Evolutionary conservation across 768 basidiomycete genomes (phyloP).

Genomic region (Trametes sanguinea): DNA sequence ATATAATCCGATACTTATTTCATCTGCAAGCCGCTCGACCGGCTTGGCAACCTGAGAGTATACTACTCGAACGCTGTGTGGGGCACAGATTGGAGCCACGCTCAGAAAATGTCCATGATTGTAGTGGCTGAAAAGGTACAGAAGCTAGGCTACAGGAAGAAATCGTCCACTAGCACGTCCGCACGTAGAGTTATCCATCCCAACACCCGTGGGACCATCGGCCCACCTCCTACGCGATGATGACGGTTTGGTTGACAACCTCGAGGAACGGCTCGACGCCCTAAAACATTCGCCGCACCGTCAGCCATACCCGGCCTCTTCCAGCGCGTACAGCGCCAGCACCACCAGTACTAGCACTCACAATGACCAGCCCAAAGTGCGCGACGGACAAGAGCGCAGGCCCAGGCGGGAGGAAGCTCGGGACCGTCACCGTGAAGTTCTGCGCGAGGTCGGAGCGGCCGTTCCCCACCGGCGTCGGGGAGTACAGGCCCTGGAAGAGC

Average conservation of each 20-base stretch:
- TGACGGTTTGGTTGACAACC: background rate
- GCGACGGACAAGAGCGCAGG: constrained; percentile 18
- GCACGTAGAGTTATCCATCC: too few relatives aligned
- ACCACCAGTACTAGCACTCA: constrained; percentile 13
- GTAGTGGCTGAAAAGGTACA: too few relatives aligned
- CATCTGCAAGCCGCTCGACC: too few relatives aligned
- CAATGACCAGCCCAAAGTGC: constrained; percentile 25
- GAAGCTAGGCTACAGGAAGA: too few relatives aligned
- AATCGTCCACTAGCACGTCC: too few relatives aligned
- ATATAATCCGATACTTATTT: too few relatives aligned
- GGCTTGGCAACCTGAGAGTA: too few relatives aligned
- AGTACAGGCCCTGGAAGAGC: constrained; percentile 32
- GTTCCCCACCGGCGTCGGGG: constrained; percentile 17
- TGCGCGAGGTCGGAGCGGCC: constrained; percentile 12
- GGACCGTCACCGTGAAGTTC: constrained; percentile 32
- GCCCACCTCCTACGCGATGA: background rate
- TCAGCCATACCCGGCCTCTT: constrained; percentile 8
- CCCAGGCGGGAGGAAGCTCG: constrained; percentile 14
- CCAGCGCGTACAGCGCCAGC: constrained; percentile 8
- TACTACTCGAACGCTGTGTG: too few relatives aligned
- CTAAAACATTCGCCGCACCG: constrained; percentile 24
- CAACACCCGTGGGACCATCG: too few relatives aligned
- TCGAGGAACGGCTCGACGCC: background rate
- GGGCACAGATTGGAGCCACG: too few relatives aligned
- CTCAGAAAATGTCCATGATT: too few relatives aligned